Evolutionary conservation across 23 red algal species (phyloP), one percentile per base, ranked within the genome.

Genomic region (Gracilaria vermiculophylla): DNA sequence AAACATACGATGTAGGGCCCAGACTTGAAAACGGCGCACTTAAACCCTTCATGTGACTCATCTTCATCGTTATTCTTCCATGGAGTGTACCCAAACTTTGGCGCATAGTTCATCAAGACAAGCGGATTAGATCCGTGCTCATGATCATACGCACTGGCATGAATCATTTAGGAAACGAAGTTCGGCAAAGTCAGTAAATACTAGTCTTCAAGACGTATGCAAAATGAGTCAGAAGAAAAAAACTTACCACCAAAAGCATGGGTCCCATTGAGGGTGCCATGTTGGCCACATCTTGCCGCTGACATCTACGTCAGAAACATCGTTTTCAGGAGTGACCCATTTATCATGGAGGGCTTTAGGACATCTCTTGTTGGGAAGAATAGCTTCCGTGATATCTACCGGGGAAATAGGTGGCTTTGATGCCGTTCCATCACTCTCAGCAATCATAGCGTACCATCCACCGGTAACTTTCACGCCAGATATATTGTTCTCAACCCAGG

Each of bases 201-300:
- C 4, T 6, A n/a, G 4, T 1, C 3, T 19, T 8, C 20, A 16
- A 15, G 34, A 42, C 8, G 4, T 5, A 13, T 1, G 5, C 20
- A 36, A n/a, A 69, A 56, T 10, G 27, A 1, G 16, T 62, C 37
- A 8, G 14, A 8, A 35, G 7, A 42, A 69, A 70, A 29, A 36
- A 58, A 88, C 84, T 64, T 88, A 88, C 66, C 69, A 92, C 66
- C 80, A 92, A 24, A 61, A 83, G 35, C 65, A 76, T 27, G 88
- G 88, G 20, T 92, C 87, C 77, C 52, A 76, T 33, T 72, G 54
- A 2, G 77, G 88, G 56, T 92, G 88, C 77, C 88, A 82, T 15
- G 88, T 92, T 29, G 58, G 50, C 77, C 77, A 92, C 37, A 72
- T 50, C 41, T 48, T 71, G 41, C 78, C 88, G 4, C 34, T 64